Conservation (phyloP, 768 basidiomycete species). For the Termitomyces sp. region DNA sequence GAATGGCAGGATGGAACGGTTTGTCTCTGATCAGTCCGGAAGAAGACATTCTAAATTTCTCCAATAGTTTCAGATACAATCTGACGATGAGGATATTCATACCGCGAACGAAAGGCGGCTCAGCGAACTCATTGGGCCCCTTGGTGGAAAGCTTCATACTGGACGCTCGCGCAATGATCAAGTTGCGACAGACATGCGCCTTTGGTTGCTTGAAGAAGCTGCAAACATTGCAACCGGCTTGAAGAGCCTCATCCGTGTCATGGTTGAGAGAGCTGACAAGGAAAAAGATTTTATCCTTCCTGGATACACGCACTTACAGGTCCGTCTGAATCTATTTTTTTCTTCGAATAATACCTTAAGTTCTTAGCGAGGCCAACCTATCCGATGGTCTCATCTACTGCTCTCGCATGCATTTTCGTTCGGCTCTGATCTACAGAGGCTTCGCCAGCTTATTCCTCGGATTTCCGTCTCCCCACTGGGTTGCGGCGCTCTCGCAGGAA, state of each 20-base stretch:
- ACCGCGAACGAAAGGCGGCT: conserved; percentile 96
- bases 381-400: conserved; percentile 97
- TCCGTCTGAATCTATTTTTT: conserved; percentile 22
- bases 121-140: conserved; percentile 87
- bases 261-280: conserved; percentile 90
- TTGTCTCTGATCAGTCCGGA: conserved; percentile 20
- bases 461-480: conserved; percentile 94
- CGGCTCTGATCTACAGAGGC: conserved; percentile 81
- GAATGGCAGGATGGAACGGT: conserved; percentile 87
- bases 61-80: conserved; percentile 64
- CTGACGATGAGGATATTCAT: conserved; percentile 98
- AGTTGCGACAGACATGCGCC: conserved; percentile 96
- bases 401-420: conserved; percentile 95
- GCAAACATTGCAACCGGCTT: conserved; percentile 62
- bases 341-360: neutral
- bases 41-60: neutral
- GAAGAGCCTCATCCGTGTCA: conserved; percentile 77
- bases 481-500: conserved; percentile 92
- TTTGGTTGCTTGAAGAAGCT: conserved; percentile 89
- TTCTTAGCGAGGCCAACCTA: conserved; percentile 89
- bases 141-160: conserved; percentile 95
- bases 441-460: conserved; percentile 80
- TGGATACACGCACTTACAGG: conserved; percentile 98
- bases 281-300: conserved; percentile 91
- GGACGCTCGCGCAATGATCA: conserved; percentile 98